Conservation (phyloP, 441 rosid genomes). For the Populus trichocarpa region DNA sequence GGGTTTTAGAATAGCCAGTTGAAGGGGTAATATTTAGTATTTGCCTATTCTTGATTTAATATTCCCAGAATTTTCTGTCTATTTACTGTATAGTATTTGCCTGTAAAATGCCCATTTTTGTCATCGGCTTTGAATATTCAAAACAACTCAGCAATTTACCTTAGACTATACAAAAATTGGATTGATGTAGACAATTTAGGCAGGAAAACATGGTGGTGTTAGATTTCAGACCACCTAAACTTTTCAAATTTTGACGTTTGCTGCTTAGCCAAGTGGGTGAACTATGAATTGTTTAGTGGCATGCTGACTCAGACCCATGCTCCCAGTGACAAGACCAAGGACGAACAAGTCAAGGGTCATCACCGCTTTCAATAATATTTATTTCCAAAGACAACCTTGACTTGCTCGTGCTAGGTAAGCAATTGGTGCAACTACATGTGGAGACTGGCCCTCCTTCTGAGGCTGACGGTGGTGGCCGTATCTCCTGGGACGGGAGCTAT, state of each 20-base stretch:
- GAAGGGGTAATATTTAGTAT: not conserved
- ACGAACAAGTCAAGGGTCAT: not conserved
- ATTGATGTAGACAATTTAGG: not conserved
- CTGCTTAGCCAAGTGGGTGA: conserved; percentile 1
- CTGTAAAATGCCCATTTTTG: not conserved
- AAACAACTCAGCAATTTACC: not conserved
- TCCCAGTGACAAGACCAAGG: not conserved
- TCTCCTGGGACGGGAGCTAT: not conserved
- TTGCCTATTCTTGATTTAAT: not conserved
- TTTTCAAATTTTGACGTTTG: not conserved
- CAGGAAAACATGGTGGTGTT: not conserved
- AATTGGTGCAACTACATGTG: not conserved
- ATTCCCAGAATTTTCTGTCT: not conserved
- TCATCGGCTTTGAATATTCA: conserved; percentile 3
- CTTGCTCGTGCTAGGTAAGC: not conserved
- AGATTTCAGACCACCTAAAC: not conserved
- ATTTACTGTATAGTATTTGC: not conserved
- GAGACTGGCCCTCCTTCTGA: not conserved
- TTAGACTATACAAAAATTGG: not conserved
- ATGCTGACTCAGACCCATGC: conserved; percentile 1
- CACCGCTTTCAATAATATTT: not conserved
- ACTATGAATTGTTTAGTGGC: not conserved
- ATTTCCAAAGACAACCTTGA: not conserved
- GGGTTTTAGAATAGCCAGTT: not conserved
- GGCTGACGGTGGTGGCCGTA: not conserved